A percentile compares a stretch with the other conserved stretches of the same genome.
Evolutionary conservation across 257 asterid species (phyloP).

Genomic region (Paulownia fortunei): DNA sequence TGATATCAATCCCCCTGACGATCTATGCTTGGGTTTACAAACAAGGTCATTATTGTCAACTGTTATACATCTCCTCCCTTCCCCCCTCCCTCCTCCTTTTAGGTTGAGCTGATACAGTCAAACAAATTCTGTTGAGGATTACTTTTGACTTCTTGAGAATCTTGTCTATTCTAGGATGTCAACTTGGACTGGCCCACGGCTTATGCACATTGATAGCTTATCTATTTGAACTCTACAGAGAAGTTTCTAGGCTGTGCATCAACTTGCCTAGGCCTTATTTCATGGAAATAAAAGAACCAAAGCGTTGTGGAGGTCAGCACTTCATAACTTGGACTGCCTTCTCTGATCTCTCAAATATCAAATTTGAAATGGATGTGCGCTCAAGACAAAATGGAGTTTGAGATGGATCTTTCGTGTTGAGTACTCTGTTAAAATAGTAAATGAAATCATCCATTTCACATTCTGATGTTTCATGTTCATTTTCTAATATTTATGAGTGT

Average conservation of each 20-base stretch:
- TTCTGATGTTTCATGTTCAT: neutral
- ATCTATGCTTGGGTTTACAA: neutral
- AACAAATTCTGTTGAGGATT: neutral
- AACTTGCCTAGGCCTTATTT: neutral
- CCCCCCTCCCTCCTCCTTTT: neutral
- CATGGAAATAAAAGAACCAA: neutral
- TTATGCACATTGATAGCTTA: neutral
- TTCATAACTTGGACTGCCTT: neutral
- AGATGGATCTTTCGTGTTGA: neutral
- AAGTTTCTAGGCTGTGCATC: neutral
- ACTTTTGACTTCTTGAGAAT: neutral
- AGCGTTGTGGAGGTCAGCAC: neutral
- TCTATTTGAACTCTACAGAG: neutral
- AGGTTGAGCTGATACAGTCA: neutral
- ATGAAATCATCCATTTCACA: neutral
- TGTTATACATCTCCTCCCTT: neutral
- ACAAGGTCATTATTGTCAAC: conserved; percentile 8
- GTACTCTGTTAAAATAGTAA: neutral
- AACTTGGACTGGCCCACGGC: neutral
- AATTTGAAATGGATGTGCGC: neutral
- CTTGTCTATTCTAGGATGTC: neutral
- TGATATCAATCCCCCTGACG: conserved; percentile 13
- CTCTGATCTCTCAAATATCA: neutral
- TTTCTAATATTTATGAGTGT: neutral
- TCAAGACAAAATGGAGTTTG: neutral